Evolutionary conservation across 192 early-diverging fungal species (phyloP), one percentile per base, ranked within the genome.

Genomic region (Coemansia sp.): DNA sequence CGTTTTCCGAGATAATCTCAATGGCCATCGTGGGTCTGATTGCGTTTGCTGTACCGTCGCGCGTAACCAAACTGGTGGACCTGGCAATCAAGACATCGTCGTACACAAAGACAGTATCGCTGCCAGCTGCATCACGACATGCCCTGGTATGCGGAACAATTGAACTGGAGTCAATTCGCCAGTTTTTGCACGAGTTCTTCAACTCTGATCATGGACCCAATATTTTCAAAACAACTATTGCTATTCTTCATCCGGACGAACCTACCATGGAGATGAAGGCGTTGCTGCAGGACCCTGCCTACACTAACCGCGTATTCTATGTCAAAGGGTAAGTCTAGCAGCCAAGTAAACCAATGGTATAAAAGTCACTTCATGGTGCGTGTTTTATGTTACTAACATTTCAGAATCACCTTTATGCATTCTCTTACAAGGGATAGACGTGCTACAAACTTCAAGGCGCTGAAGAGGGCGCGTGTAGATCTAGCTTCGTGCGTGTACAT

Each of bases 101-200:
- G 5, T 82, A 74, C 20, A 65, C 36, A 23, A 78, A 82, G 22
- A 61, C 64, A 0, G 59, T 70, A 4, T 62, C 72, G 11, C 41
- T 80, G 33, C 70, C 77, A 0, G 41, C 63, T 0, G 74, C 68
- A 0, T 67, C 72, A 8, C 55, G 75, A 13, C 75, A 78, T 14
- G 72, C 75, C 0, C 59, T 82, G 1, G 62, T 82, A 3, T 78
- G 75, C 17, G 81, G 81, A 2, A 30, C 65, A 17, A 68, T 82
- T 17, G 81, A 75, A 20, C n/a, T 65, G 8, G 71, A 68, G 28
- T 67, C 81, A 2, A 53, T 75, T 13, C 41, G 58, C 0, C 74
- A 72, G 63, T 82, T 82, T 27, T 65, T 82, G 6, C 65, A 68
- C 55, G 81, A 82, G 62, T 82, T 82, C 44, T 82, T 74, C 37